Percentiles rank a stretch among this genome's conserved stretches.
Evolutionary conservation across 305 asterid species (phyloP).

Genomic region (Fraxinus greggii): DNA sequence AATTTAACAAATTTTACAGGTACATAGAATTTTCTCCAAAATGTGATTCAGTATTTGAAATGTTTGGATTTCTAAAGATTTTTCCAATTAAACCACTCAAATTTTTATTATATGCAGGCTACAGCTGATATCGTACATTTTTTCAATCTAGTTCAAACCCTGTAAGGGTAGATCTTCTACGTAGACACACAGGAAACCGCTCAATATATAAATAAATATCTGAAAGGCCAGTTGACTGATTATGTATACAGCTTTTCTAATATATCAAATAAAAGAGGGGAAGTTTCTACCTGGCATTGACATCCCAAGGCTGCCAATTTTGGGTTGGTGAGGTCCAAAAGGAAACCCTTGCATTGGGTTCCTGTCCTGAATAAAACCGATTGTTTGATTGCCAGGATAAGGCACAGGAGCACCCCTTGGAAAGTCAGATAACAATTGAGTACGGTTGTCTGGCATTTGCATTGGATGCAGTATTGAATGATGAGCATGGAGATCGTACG

Average conservation of each 20-base stretch:
- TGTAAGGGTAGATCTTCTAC: background rate
- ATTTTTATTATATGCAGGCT: background rate
- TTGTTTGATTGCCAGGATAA: slow-evolving; percentile 52
- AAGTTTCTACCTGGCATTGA: slow-evolving; percentile 58
- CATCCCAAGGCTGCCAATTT: slow-evolving; percentile 49
- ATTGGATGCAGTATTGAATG: slow-evolving; percentile 59
- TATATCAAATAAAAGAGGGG: background rate
- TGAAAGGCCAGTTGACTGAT: background rate
- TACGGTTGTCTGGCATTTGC: slow-evolving; percentile 60
- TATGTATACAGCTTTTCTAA: background rate
- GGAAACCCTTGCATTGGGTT: slow-evolving; percentile 66
- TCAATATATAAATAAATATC: background rate
- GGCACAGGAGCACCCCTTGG: slow-evolving; percentile 50
- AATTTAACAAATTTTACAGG: background rate
- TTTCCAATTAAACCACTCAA: background rate
- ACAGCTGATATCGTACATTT: background rate
- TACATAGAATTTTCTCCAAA: background rate
- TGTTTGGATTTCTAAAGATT: background rate
- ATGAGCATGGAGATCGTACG: slow-evolving; percentile 53
- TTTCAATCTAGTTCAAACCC: background rate
- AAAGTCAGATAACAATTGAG: slow-evolving; percentile 47
- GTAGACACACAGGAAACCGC: background rate
- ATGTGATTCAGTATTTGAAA: background rate
- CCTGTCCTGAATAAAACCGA: slow-evolving; percentile 49
- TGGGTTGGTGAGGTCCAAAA: slow-evolving; percentile 51